Evolutionary conservation across 257 asterid genomes (phyloP).

Genomic region (Gynochthodes officinalis): DNA sequence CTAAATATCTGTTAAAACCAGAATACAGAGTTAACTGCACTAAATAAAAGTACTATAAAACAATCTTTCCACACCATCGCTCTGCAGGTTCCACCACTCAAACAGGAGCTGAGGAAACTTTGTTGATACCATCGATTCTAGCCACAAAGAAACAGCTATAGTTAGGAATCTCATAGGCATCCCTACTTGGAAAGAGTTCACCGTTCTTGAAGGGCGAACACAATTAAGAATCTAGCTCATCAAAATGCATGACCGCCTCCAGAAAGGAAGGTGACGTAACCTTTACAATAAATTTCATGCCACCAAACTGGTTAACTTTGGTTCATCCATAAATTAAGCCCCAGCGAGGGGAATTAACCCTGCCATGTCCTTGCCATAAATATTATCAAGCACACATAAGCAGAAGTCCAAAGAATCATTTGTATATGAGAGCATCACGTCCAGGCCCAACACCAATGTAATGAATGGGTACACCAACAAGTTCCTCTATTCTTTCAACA

Average conservation of each 20-base stretch:
- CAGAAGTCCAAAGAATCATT: constrained; percentile 30
- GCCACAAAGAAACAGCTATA: background rate
- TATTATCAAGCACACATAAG: background rate
- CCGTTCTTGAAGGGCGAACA: background rate
- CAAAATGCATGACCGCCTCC: background rate
- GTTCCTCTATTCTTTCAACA: constrained; percentile 87
- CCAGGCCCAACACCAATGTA: constrained; percentile 97
- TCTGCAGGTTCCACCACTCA: background rate
- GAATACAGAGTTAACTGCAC: constrained; percentile 7
- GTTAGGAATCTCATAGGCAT: background rate
- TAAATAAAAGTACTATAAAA: background rate
- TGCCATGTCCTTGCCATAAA: constrained; percentile 12
- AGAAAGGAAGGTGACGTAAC: background rate
- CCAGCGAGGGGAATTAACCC: constrained; percentile 19
- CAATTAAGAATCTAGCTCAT: background rate
- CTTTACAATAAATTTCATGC: constrained; percentile 1
- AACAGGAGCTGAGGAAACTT: background rate
- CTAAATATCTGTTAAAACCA: background rate
- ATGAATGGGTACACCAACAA: constrained; percentile 79
- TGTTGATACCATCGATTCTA: background rate
- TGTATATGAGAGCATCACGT: constrained; percentile 94
- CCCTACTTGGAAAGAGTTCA: background rate
- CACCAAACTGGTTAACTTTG: constrained; percentile 7
- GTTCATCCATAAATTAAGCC: constrained; percentile 18
- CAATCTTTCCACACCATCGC: background rate